Evolutionary conservation across 208 protist species (phyloP).

Genomic region (Leishmania mexicana): DNA sequence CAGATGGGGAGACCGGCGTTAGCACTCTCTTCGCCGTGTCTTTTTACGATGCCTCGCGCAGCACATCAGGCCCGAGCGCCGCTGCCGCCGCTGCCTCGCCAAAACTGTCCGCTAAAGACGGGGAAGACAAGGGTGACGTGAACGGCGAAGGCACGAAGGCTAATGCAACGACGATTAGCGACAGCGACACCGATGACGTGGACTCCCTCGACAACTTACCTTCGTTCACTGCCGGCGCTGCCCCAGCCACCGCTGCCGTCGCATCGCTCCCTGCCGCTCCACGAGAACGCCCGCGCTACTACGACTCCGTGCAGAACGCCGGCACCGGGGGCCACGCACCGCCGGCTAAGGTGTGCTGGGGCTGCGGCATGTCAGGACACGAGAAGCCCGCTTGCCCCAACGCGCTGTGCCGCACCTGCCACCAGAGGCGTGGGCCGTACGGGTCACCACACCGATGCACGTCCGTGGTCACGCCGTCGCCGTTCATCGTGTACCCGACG

Average conservation of each 20-base stretch:
- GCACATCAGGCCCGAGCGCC: not conserved
- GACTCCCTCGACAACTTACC: conserved; percentile 6
- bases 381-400: conserved; percentile 87
- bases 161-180: conserved; percentile 7
- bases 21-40: conserved; percentile 32
- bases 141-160: not conserved
- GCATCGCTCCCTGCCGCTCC: conserved; percentile 5
- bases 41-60: conserved; percentile 9
- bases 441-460: conserved; percentile 39
- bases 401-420: conserved; percentile 68
- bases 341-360: conserved; percentile 79
- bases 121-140: not conserved
- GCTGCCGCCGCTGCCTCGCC: not conserved
- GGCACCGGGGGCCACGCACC: conserved; percentile 12
- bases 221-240: not conserved
- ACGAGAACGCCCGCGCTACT: conserved; percentile 52
- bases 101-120: not conserved
- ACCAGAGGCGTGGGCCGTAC: conserved; percentile 45
- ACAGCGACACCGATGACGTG: conserved; percentile 9
- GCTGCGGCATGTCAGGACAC: conserved; percentile 75
- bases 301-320: conserved; percentile 48
- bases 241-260: not conserved
- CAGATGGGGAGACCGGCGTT: not conserved
- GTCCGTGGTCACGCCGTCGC: conserved; percentile 36
- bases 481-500: conserved; percentile 48